Percentiles rank a stretch among this genome's conserved stretches.
Evolutionary conservation across 2,329 filamentous ascomycete genomes (phyloP).

Genomic region (Talaromyces rugulosus): DNA sequence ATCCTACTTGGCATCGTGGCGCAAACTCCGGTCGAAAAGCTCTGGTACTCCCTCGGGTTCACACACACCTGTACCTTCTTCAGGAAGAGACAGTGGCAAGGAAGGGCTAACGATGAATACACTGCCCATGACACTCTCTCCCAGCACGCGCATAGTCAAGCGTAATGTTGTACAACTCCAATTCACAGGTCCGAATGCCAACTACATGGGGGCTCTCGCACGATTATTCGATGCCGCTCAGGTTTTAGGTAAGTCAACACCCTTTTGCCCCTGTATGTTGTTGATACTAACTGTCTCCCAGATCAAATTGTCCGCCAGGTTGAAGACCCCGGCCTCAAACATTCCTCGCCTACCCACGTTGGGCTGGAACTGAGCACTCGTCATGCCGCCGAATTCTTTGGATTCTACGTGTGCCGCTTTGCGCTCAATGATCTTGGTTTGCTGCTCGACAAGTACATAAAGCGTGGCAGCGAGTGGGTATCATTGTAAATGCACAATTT

Average conservation of each 20-base stretch:
- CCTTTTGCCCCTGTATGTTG: neutral
- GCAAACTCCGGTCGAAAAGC: slow-evolving; percentile 83
- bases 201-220: slow-evolving; percentile 88
- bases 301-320: slow-evolving; percentile 96
- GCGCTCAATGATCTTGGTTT: slow-evolving; percentile 79
- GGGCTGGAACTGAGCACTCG: slow-evolving; percentile 89
- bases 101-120: slow-evolving; percentile 66
- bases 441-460: slow-evolving; percentile 94
- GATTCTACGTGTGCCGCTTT: slow-evolving; percentile 93
- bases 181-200: slow-evolving; percentile 78
- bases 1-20: slow-evolving; percentile 79
- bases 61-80: neutral
- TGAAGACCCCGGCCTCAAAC: slow-evolving; percentile 86
- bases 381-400: slow-evolving; percentile 96
- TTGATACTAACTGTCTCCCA: slow-evolving; percentile 33
- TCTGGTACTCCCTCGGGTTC: slow-evolving; percentile 45
- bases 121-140: slow-evolving; percentile 66
- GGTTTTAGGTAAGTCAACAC: slow-evolving; percentile 65
- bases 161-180: slow-evolving; percentile 64
- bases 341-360: slow-evolving; percentile 90
- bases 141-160: slow-evolving; percentile 64
- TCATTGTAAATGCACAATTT: slow-evolving; percentile 34
- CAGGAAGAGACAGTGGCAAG: slow-evolving; percentile 47
- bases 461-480: slow-evolving; percentile 95
- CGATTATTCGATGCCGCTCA: slow-evolving; percentile 90